Conservation (phyloP, 176 grass and related monocot genomes). For the Elaeis guineensis region DNA sequence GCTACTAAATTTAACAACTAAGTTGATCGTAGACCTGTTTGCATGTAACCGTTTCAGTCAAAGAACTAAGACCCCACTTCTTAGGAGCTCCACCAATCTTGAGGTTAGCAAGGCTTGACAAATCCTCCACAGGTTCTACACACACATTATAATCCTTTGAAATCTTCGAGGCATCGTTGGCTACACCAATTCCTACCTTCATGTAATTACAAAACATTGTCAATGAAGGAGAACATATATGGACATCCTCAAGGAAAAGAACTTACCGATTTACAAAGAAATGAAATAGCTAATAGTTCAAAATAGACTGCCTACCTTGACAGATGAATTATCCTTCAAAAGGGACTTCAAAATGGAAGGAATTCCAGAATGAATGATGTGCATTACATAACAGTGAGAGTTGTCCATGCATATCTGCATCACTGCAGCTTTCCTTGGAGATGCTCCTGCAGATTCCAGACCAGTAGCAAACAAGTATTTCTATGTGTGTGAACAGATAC, state of each 20-base stretch:
- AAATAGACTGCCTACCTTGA: constrained; percentile 49
- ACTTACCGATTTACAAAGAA: neutral
- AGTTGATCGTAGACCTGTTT: constrained; percentile 43
- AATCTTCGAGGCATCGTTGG: constrained; percentile 73
- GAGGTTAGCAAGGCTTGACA: constrained; percentile 67
- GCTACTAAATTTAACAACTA: neutral
- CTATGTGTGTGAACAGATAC: too few relatives aligned
- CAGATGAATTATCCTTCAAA: constrained; percentile 57
- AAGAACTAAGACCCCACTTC: constrained; percentile 75
- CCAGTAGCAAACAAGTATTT: neutral
- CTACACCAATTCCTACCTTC: constrained; percentile 84
- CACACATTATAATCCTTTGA: constrained; percentile 58
- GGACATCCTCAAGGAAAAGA: too few relatives aligned
- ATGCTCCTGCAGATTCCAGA: constrained; percentile 40
- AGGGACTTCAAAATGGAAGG: constrained; percentile 58
- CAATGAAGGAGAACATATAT: neutral
- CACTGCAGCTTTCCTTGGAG: constrained; percentile 65
- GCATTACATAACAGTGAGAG: constrained; percentile 63
- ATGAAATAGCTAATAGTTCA: neutral
- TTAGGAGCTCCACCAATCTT: constrained; percentile 47
- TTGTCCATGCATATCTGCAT: constrained; percentile 88
- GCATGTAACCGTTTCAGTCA: constrained; percentile 73
- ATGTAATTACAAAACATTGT: constrained; percentile 10
- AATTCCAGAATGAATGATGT: constrained; percentile 79
- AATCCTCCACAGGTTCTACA: constrained; percentile 68